Evolutionary conservation across 1,284 basidiomycete species (phyloP).

Genomic region (Neolentinus lepideus): DNA sequence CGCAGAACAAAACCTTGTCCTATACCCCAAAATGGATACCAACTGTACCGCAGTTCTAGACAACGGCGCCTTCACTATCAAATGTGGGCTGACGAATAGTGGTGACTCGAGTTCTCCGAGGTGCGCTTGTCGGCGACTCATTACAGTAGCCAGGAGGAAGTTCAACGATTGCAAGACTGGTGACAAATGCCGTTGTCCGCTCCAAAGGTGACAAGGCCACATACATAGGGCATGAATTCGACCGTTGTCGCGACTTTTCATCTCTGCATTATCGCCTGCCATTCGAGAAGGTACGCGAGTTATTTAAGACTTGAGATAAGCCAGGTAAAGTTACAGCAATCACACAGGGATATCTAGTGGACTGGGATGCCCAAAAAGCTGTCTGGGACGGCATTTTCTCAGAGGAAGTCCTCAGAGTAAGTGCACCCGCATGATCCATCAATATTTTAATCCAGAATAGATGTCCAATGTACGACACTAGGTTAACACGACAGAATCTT

Average conservation of each 20-base stretch:
- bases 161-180: conserved; percentile 36
- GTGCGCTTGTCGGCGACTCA: conserved; percentile 13
- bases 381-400: conserved; percentile 87
- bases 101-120: conserved; percentile 21
- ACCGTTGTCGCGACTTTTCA: conserved; percentile 68
- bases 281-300: conserved; percentile 71
- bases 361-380: conserved; percentile 90
- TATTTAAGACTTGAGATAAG: conserved; percentile 4
- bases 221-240: conserved; percentile 80
- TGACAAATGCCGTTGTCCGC: conserved; percentile 75
- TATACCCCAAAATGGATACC: conserved; percentile 25
- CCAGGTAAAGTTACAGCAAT: conserved; percentile 9
- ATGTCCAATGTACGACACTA: conserved; percentile 24
- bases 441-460: conserved; percentile 2
- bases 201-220: conserved; percentile 74
- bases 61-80: conserved; percentile 81
- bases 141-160: conserved; percentile 3
- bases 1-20: too few species aligned
- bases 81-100: conserved; percentile 50
- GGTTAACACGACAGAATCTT: conserved; percentile 67
- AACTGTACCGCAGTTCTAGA: conserved; percentile 63
- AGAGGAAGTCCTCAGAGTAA: conserved; percentile 58
- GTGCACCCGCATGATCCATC: conserved; percentile 15
- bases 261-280: conserved; percentile 77
- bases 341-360: conserved; percentile 76